phyloP scores from a whole-genome alignment of 2,329 filamentous ascomycete species.

The Arachnopeziza araneosa region DNA sequence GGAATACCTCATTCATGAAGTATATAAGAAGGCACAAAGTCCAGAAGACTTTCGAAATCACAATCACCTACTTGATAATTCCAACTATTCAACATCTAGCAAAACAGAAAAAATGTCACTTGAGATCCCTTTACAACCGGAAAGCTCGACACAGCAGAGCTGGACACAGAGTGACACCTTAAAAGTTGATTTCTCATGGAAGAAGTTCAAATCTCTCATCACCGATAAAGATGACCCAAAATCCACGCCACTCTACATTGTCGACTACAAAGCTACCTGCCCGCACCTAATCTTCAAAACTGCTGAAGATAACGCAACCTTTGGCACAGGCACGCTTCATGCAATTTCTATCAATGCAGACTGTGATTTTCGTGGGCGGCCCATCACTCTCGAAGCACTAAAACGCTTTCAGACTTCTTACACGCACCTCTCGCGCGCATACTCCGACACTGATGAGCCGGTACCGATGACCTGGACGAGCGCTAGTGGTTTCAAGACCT shows the following conservation, averaged over 20 bases:
- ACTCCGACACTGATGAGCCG: conserved; percentile 5
- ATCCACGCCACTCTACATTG: conserved; percentile 11
- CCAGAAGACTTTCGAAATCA: too few species aligned
- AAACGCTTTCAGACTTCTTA: conserved; percentile 15
- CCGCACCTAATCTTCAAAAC: conserved; percentile 10
- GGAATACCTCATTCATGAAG: too few species aligned
- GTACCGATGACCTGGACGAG: conserved; percentile 11
- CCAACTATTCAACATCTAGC: too few species aligned
- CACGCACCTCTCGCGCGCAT: conserved; percentile 10
- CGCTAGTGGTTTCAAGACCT: conserved; percentile 11
- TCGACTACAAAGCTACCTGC: conserved; percentile 11
- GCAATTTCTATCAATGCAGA: conserved; percentile 12
- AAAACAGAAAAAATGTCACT: not conserved
- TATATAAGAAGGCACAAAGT: too few species aligned
- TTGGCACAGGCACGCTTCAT: conserved; percentile 13
- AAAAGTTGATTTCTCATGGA: conserved; percentile 16
- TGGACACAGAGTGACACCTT: conserved; percentile 1
- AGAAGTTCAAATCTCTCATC: conserved; percentile 14
- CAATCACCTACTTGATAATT: too few species aligned
- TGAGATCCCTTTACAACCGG: not conserved
- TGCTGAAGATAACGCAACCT: not conserved
- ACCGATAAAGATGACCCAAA: conserved; percentile 1
- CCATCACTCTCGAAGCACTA: conserved; percentile 9
- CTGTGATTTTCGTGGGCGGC: conserved; percentile 9
- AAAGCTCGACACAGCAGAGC: not conserved